phyloP scores from a whole-genome alignment of 1,139 yeast genomes.

The Kodamaea sp. region DNA sequence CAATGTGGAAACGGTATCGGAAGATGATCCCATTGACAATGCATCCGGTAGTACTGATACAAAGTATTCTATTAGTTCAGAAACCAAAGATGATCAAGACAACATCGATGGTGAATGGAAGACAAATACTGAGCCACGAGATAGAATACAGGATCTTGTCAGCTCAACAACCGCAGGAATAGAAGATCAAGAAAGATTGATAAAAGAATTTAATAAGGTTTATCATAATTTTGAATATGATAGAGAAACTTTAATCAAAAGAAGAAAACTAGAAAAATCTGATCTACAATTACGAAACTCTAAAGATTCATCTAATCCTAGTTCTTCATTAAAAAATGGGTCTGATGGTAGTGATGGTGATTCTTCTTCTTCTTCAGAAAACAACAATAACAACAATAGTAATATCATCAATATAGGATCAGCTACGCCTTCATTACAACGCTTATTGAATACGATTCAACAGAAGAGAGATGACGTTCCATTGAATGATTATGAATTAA shows the following conservation, averaged over 20 bases:
- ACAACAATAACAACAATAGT: constrained; percentile 10
- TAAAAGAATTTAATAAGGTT: constrained; percentile 50
- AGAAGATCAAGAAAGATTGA: constrained; percentile 38
- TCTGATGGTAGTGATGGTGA: constrained; percentile 4
- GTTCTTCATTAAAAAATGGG: constrained; percentile 3
- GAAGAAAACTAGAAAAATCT: constrained; percentile 75
- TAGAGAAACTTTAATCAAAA: constrained; percentile 68
- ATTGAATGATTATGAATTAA: constrained; percentile 79
- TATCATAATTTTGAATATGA: constrained; percentile 87
- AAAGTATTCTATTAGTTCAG: background rate
- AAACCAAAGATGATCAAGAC: constrained; percentile 2
- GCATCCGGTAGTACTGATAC: constrained; percentile 2
- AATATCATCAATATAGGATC: constrained; percentile 61
- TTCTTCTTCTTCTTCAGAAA: background rate
- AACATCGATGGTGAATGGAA: constrained; percentile 4
- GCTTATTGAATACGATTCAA: constrained; percentile 74
- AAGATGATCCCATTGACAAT: constrained; percentile 1
- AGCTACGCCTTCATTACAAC: constrained; percentile 67
- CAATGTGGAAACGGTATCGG: constrained; percentile 3
- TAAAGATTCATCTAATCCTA: constrained; percentile 8
- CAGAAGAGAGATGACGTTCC: constrained; percentile 68
- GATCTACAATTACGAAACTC: constrained; percentile 62
- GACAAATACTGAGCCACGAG: constrained; percentile 5
- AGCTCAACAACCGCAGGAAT: constrained; percentile 11
- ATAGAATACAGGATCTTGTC: constrained; percentile 8